phyloP scores from a whole-genome alignment of 2,329 filamentous ascomycete species.

The Phaeosphaeria sp. region DNA sequence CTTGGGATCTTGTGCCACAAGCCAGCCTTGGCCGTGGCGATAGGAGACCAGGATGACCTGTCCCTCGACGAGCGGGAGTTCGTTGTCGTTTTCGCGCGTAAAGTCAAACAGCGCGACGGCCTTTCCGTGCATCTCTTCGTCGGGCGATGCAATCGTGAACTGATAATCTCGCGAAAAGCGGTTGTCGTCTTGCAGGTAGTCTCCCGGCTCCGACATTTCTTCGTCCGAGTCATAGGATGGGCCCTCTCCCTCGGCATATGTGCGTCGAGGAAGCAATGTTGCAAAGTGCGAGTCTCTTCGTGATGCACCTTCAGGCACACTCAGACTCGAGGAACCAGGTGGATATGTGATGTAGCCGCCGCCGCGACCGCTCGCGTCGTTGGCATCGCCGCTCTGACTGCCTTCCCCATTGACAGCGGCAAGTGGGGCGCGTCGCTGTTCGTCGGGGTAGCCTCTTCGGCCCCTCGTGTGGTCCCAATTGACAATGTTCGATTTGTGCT shows the following conservation, averaged over 20 bases:
- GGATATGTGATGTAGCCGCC: slow-evolving; percentile 81
- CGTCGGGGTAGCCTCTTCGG: slow-evolving; percentile 40
- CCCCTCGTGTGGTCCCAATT: slow-evolving; percentile 49
- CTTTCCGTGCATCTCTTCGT: slow-evolving; percentile 97
- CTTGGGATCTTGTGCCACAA: slow-evolving; percentile 94
- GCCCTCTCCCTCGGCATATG: slow-evolving; percentile 49
- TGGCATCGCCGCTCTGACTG: slow-evolving; percentile 71
- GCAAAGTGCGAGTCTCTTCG: slow-evolving; percentile 63
- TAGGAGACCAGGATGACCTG: slow-evolving; percentile 98
- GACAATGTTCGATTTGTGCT: slow-evolving; percentile 66
- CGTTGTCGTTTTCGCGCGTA: slow-evolving; percentile 93
- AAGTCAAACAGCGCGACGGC: slow-evolving; percentile 96
- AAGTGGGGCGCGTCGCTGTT: slow-evolving; percentile 53
- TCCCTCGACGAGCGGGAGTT: slow-evolving; percentile 88
- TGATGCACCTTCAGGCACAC: slow-evolving; percentile 38
- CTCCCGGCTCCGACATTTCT: slow-evolving; percentile 57
- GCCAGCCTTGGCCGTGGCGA: slow-evolving; percentile 93
- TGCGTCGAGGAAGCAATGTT: slow-evolving; percentile 52
- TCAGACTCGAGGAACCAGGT: slow-evolving; percentile 52
- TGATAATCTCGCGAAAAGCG: slow-evolving; percentile 91
- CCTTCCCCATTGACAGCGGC: slow-evolving; percentile 67
- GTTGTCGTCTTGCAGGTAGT: slow-evolving; percentile 67
- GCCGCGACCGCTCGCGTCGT: slow-evolving; percentile 75
- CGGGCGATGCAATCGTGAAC: slow-evolving; percentile 91
- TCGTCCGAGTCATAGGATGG: slow-evolving; percentile 54